Conservation (phyloP, 1,284 basidiomycete genomes). For the Trichosporon ovoides region DNA sequence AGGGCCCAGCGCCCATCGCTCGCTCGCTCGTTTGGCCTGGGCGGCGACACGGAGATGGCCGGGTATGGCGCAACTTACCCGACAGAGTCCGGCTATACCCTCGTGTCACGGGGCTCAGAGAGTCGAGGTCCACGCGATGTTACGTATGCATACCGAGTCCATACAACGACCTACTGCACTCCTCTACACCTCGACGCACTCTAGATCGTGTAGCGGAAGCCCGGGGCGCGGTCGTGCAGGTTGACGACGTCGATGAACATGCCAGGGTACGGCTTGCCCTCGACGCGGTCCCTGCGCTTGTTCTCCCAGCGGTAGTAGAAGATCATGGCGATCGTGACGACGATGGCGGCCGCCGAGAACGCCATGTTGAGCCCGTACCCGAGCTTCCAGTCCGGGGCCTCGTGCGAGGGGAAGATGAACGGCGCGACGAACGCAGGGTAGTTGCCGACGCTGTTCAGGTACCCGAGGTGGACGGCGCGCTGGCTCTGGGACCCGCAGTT, state of each 20-base stretch:
- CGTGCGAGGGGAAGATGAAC: not conserved
- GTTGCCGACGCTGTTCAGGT: conserved; percentile 24
- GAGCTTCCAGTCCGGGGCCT: not conserved
- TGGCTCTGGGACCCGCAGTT: conserved; percentile 37
- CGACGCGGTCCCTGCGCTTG: not conserved
- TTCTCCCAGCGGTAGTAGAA: not conserved
- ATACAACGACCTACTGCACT: too few relatives aligned
- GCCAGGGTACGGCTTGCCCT: not conserved
- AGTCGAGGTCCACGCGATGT: too few relatives aligned
- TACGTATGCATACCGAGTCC: too few relatives aligned
- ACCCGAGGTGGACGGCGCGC: conserved; percentile 48
- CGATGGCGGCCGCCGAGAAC: not conserved
- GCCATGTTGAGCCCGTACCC: not conserved
- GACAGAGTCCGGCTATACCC: too few relatives aligned
- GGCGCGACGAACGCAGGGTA: not conserved
- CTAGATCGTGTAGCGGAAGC: not conserved
- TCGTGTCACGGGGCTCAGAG: too few relatives aligned
- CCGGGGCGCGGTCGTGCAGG: not conserved
- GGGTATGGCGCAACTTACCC: too few relatives aligned
- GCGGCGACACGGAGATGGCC: too few relatives aligned
- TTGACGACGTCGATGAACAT: not conserved
- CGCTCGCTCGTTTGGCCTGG: too few relatives aligned
- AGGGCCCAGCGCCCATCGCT: too few relatives aligned
- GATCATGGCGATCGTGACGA: not conserved
- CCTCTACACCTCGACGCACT: too few relatives aligned